These are phyloP conservation scores for Scedosporium aurantiacum DNA, from an alignment of 2,329 filamentous ascomycete species.

Conservation along the genomic window DNA sequence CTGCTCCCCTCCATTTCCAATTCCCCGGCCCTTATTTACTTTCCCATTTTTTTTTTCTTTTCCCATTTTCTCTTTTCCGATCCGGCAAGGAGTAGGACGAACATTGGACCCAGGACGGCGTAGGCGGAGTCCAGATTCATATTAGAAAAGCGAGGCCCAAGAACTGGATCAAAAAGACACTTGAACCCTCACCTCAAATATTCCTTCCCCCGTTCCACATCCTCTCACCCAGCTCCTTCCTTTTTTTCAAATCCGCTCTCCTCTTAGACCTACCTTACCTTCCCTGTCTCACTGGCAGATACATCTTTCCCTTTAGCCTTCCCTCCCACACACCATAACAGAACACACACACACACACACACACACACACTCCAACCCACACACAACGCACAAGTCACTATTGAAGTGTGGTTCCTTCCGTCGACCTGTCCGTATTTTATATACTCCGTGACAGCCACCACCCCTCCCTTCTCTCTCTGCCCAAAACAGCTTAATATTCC, in stretches of 20 bases:
- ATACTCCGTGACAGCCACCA: not conserved
- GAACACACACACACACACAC: no score
- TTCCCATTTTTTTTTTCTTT: conserved; percentile 7
- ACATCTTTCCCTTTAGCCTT: conserved; percentile 7
- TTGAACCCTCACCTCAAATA: not conserved
- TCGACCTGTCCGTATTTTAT: conserved; percentile 1
- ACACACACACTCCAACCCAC: no score
- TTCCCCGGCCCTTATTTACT: conserved; percentile 4
- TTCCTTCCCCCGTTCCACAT: conserved; percentile 1
- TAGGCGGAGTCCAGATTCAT: conserved; percentile 3
- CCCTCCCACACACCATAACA: conserved; percentile 4
- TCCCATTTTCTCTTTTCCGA: conserved; percentile 8
- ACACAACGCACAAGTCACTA: conserved; percentile 3
- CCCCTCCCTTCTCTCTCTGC: conserved; percentile 13
- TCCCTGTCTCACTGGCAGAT: conserved; percentile 9
- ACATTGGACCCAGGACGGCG: conserved; percentile 4
- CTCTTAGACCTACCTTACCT: not conserved
- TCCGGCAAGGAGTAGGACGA: conserved; percentile 1
- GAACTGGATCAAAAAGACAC: not conserved
- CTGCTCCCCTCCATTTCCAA: conserved; percentile 10
- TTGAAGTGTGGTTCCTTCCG: conserved; percentile 19
- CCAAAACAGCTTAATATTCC: conserved; percentile 11
- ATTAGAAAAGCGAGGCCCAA: not conserved
- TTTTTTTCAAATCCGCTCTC: not conserved
- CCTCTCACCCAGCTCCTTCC: conserved; percentile 1